Conservation (phyloP, 2,329 filamentous ascomycete species). For the Neonectria neomacrospora region DNA sequence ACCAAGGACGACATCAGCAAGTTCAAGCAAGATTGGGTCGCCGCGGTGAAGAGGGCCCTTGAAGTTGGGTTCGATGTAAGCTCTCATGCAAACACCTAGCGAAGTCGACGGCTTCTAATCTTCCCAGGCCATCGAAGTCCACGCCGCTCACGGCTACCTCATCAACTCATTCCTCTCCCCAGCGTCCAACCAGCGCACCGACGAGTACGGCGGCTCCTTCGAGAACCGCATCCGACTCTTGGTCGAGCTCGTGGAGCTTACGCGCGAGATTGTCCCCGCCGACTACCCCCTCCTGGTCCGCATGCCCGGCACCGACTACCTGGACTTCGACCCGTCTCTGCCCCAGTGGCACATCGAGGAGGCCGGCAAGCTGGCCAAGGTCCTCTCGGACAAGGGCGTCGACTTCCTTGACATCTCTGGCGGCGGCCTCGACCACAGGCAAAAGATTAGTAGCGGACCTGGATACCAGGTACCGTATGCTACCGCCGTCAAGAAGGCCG, state of each 20-base stretch:
- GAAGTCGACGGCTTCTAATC: not conserved
- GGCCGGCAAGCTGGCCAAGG: slow-evolving; percentile 68
- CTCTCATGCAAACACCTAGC: no score
- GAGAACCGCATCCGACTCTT: slow-evolving; percentile 56
- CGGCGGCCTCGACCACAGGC: slow-evolving; percentile 70
- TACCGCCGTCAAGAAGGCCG: slow-evolving; percentile 71
- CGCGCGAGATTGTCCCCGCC: slow-evolving; percentile 32
- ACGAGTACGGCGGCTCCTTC: slow-evolving; percentile 59
- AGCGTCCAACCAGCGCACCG: slow-evolving; percentile 57
- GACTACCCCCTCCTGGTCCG: slow-evolving; percentile 71
- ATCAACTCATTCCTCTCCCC: slow-evolving; percentile 58
- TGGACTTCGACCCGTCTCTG: slow-evolving; percentile 66
- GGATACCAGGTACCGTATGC: slow-evolving; percentile 78
- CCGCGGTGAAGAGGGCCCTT: slow-evolving; percentile 36
- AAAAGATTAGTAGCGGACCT: slow-evolving; percentile 67
- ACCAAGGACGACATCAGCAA: slow-evolving; percentile 37
- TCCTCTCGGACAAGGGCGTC: slow-evolving; percentile 72
- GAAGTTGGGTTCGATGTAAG: slow-evolving; percentile 38
- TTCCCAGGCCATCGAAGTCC: slow-evolving; percentile 43
- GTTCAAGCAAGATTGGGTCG: slow-evolving; percentile 39
- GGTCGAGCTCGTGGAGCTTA: slow-evolving; percentile 41
- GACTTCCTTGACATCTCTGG: slow-evolving; percentile 78
- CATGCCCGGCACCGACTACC: slow-evolving; percentile 77
- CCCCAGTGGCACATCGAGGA: slow-evolving; percentile 73
- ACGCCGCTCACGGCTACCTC: slow-evolving; percentile 61